A percentile compares a stretch with the other conserved stretches of the same genome.
Conservation (phyloP, 352 stramenopile species). For the Globisporangium iwayamae region DNA sequence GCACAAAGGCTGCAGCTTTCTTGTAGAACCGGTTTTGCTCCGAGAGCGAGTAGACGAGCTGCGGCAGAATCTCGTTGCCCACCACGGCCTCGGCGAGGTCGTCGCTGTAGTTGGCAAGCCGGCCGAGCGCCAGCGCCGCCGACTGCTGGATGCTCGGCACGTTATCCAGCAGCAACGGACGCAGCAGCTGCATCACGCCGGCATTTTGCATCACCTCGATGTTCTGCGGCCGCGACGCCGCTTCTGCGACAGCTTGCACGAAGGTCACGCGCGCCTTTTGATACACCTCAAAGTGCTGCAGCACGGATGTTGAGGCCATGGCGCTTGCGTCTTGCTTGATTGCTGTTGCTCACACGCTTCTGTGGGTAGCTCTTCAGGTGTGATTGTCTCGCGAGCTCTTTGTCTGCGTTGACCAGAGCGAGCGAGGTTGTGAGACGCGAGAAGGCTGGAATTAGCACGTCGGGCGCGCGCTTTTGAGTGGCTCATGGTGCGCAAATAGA, state of each 20-base stretch:
- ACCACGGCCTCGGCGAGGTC: slow-evolving; percentile 93
- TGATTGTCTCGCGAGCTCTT: neutral
- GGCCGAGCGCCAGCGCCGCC: slow-evolving; percentile 88
- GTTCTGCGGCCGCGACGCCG: slow-evolving; percentile 92
- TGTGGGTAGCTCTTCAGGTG: neutral
- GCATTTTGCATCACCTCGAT: slow-evolving; percentile 97
- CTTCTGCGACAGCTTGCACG: slow-evolving; percentile 92
- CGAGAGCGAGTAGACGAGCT: slow-evolving; percentile 94
- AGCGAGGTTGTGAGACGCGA: neutral
- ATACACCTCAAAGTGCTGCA: slow-evolving; percentile 95
- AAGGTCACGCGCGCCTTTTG: slow-evolving; percentile 95
- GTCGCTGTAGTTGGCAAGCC: slow-evolving; percentile 94
- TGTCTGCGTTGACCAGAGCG: neutral
- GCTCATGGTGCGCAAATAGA: neutral
- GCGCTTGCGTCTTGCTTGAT: neutral
- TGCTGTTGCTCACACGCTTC: neutral
- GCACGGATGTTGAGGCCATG: slow-evolving; percentile 87
- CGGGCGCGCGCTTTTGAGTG: neutral
- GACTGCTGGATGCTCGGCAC: slow-evolving; percentile 95
- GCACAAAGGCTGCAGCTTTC: slow-evolving; percentile 93
- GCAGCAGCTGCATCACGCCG: slow-evolving; percentile 93
- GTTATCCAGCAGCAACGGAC: slow-evolving; percentile 92
- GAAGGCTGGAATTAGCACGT: neutral
- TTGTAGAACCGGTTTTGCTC: slow-evolving; percentile 97
- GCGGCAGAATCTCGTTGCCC: slow-evolving; percentile 94